A percentile compares a stretch with the other conserved stretches of the same genome.
Evolutionary conservation across 805 yeast genomes (phyloP).

Genomic region (Yarrowia alimentaria): DNA sequence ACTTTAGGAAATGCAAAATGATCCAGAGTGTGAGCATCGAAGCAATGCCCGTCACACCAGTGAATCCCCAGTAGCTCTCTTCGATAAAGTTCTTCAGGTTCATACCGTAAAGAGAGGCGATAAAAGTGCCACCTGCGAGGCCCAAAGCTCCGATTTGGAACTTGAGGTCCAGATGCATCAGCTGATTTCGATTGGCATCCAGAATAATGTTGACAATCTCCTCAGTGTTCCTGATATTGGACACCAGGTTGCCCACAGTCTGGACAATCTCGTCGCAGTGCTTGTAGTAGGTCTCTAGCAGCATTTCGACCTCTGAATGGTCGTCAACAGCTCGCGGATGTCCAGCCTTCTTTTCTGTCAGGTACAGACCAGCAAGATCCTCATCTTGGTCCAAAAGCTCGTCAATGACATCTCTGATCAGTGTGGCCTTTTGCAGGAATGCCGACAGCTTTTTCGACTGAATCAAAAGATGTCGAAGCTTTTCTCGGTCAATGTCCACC

Average conservation of each 20-base stretch:
- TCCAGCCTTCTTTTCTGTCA: constrained; percentile 50
- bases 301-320: constrained; percentile 75
- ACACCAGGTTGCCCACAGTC: constrained; percentile 76
- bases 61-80: constrained; percentile 70
- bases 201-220: constrained; percentile 88
- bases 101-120: constrained; percentile 96
- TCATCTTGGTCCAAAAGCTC: constrained; percentile 87
- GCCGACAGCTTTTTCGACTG: constrained; percentile 82
- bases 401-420: constrained; percentile 80
- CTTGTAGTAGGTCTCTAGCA: constrained; percentile 82
- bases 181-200: constrained; percentile 85
- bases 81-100: constrained; percentile 90
- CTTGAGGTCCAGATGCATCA: constrained; percentile 82
- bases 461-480: constrained; percentile 71
- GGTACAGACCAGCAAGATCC: constrained; percentile 73
- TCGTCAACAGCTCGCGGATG: constrained; percentile 40
- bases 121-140: constrained; percentile 74
- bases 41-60: constrained; percentile 55
- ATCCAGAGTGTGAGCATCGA: constrained; percentile 47
- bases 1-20: constrained; percentile 54
- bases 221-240: constrained; percentile 86
- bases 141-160: constrained; percentile 83
- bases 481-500: constrained; percentile 73
- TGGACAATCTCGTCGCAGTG: constrained; percentile 94
- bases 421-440: constrained; percentile 76